Percentiles rank a stretch among this genome's conserved stretches.
These are phyloP conservation scores for Globisporangium abappressorium DNA, from an alignment of 352 stramenopile species.

Conservation along the genomic window DNA sequence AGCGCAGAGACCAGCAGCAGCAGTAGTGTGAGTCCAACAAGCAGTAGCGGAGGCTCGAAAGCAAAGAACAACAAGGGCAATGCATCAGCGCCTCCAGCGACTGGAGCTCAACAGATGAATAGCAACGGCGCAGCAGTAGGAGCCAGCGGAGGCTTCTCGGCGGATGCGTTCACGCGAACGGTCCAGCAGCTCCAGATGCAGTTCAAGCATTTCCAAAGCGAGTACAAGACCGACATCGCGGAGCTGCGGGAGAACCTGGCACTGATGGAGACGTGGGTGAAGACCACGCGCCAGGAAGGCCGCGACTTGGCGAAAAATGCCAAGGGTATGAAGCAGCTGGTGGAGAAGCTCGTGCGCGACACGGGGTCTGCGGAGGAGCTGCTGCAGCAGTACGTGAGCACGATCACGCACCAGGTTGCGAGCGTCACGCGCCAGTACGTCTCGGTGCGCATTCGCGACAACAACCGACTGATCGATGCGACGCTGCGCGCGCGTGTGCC, in stretches of 20 bases:
- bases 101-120: not conserved
- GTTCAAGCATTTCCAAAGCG: slow-evolving; percentile 34
- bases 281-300: slow-evolving; percentile 40
- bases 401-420: slow-evolving; percentile 81
- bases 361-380: slow-evolving; percentile 64
- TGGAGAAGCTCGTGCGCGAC: slow-evolving; percentile 77
- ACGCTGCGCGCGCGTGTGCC: slow-evolving; percentile 68
- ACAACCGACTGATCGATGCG: slow-evolving; percentile 75
- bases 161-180: slow-evolving; percentile 17
- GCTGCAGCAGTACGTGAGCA: slow-evolving; percentile 81
- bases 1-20: slow-evolving; percentile 5
- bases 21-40: slow-evolving; percentile 11
- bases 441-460: slow-evolving; percentile 75
- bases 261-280: slow-evolving; percentile 40
- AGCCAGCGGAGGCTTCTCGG: not conserved
- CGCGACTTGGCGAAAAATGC: slow-evolving; percentile 42
- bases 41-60: slow-evolving; percentile 2
- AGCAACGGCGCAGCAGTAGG: not conserved
- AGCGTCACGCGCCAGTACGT: slow-evolving; percentile 81
- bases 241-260: slow-evolving; percentile 37
- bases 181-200: slow-evolving; percentile 36
- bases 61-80: slow-evolving; percentile 8
- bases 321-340: slow-evolving; percentile 64
- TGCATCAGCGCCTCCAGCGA: not conserved
- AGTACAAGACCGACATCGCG: slow-evolving; percentile 32